phyloP scores from a whole-genome alignment of 2,329 filamentous ascomycete genomes.

The Teratosphaeria zuluensis region DNA sequence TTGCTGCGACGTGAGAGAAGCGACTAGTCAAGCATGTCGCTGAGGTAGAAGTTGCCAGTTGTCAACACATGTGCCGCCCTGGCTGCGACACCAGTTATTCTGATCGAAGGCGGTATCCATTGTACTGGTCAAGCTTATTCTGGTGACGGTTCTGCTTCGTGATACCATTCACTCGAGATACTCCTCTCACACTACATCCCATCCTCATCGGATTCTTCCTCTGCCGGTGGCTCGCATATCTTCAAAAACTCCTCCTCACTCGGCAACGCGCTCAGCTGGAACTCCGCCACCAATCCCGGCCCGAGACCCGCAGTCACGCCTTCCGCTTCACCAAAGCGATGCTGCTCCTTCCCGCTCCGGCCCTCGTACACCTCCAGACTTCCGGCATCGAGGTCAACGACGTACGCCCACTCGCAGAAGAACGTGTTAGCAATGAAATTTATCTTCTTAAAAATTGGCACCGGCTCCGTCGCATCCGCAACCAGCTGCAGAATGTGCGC shows the following conservation, averaged over 20 bases:
- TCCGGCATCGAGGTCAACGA: neutral
- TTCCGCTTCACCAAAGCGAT: neutral
- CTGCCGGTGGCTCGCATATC: neutral
- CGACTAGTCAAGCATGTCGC: no score
- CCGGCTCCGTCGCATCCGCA: neutral
- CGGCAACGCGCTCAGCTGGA: neutral
- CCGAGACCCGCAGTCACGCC: neutral
- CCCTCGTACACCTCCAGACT: neutral
- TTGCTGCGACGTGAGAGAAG: slow-evolving; percentile 28
- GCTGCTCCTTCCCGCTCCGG: neutral
- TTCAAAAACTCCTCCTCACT: neutral
- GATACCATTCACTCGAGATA: no score
- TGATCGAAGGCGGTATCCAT: no score
- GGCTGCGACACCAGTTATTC: no score
- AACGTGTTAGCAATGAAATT: neutral
- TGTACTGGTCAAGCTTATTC: no score
- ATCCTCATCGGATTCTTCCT: no score
- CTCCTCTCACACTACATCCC: no score
- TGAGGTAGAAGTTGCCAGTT: no score
- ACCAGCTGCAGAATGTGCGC: neutral
- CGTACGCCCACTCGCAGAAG: neutral
- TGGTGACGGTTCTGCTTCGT: no score
- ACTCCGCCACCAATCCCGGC: neutral
- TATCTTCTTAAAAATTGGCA: neutral
- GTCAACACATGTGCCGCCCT: no score